These are phyloP conservation scores for Blastocystis sp. DNA, from an alignment of 352 stramenopile species.

Conservation along the genomic window DNA sequence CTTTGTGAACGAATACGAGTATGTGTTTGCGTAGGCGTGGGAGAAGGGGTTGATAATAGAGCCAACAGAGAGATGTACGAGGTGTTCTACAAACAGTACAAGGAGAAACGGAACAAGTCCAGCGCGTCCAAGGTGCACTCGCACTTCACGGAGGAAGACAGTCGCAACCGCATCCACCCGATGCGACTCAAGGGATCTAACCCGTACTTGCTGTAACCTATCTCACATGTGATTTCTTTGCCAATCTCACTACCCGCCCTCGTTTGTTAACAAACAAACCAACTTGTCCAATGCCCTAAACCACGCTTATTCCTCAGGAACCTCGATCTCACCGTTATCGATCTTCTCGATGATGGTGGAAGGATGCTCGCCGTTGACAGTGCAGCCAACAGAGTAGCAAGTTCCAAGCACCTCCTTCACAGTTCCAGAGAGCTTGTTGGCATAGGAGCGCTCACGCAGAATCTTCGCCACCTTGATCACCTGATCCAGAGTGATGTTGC, in stretches of 20 bases:
- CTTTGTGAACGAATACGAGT: neutral
- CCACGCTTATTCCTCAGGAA: conserved; percentile 78
- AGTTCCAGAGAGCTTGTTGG: conserved; percentile 82
- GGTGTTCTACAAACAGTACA: conserved; percentile 4
- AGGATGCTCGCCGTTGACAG: conserved; percentile 91
- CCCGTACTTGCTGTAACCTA: neutral
- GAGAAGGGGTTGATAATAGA: neutral
- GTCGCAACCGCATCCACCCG: neutral
- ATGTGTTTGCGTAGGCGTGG: neutral
- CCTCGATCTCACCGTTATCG: conserved; percentile 87
- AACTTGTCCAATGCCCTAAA: conserved; percentile 41
- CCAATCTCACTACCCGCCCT: too few relatives aligned
- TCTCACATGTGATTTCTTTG: neutral
- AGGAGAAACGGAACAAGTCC: neutral
- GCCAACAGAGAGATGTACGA: neutral
- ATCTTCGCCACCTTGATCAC: conserved; percentile 92
- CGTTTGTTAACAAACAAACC: conserved; percentile 7
- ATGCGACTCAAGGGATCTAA: neutral
- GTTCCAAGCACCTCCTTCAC: conserved; percentile 99
- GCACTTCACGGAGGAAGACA: conserved; percentile 20
- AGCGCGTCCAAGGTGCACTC: neutral
- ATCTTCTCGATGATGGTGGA: conserved; percentile 88
- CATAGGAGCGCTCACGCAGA: conserved; percentile 93
- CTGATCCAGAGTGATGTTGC: conserved; percentile 97
- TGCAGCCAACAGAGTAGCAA: conserved; percentile 91